phyloP scores from a whole-genome alignment of 176 grass and related monocot genomes.

The Hordeum marinum region DNA sequence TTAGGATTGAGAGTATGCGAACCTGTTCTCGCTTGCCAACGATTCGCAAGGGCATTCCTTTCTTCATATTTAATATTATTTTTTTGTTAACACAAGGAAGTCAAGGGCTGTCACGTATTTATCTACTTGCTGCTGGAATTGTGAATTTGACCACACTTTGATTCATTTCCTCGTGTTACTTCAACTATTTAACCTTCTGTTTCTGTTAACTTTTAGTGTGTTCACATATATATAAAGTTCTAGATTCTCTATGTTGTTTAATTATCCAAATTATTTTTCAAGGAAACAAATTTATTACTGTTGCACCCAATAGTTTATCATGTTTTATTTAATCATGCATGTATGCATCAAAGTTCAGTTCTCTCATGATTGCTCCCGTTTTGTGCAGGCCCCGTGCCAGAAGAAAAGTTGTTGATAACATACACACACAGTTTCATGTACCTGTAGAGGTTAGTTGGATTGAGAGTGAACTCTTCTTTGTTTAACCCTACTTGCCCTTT shows the following conservation, averaged over 20 bases:
- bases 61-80: neutral
- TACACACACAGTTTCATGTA: constrained; percentile 46
- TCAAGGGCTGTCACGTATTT: neutral
- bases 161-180: neutral
- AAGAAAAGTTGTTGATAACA: constrained; percentile 55
- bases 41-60: neutral
- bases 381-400: constrained; percentile 47
- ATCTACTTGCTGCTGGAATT: neutral
- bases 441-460: constrained; percentile 57
- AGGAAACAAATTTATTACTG: neutral
- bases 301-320: neutral
- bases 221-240: neutral
- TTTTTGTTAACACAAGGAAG: neutral
- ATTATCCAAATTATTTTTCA: neutral
- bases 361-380: constrained; percentile 7
- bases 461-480: neutral
- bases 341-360: neutral
- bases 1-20: neutral
- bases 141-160: neutral
- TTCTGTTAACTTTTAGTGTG: neutral
- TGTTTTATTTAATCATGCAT: neutral
- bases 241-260: neutral
- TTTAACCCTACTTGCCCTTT: neutral
- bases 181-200: neutral
- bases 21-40: neutral